A percentile compares a stretch with the other conserved stretches of the same genome.
Evolutionary conservation across 345 rosid genomes (phyloP).

Genomic region (Durio zibethinus): DNA sequence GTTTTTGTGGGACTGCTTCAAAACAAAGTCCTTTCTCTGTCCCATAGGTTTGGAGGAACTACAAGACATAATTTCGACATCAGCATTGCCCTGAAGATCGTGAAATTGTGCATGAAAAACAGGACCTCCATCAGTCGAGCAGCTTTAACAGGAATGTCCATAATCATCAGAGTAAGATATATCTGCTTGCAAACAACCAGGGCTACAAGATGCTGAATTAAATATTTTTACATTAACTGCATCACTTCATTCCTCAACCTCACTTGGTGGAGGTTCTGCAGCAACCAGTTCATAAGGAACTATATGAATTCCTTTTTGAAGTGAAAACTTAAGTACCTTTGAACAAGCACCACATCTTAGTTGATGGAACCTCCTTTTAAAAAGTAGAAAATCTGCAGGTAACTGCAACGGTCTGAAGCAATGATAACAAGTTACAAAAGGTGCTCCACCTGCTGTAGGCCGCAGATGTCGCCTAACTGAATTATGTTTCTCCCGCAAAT

Average conservation of each 20-base stretch:
- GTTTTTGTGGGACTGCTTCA: slow-evolving; percentile 22
- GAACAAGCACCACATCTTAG: slow-evolving; percentile 77
- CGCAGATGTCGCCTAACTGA: slow-evolving; percentile 57
- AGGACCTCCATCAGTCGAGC: slow-evolving; percentile 29
- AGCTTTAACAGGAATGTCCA: slow-evolving; percentile 30
- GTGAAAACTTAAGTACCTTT: slow-evolving; percentile 59
- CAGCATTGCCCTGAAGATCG: slow-evolving; percentile 6
- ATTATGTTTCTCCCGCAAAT: slow-evolving; percentile 40
- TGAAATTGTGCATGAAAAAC: slow-evolving; percentile 21
- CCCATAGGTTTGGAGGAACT: slow-evolving; percentile 18
- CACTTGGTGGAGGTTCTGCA: slow-evolving; percentile 34
- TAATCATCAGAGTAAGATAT: slow-evolving; percentile 38
- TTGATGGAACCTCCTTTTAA: slow-evolving; percentile 53
- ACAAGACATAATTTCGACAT: slow-evolving; percentile 17
- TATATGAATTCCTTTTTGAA: slow-evolving; percentile 52
- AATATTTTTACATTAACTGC: slow-evolving; percentile 17
- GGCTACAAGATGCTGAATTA: slow-evolving; percentile 19
- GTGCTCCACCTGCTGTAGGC: slow-evolving; percentile 85
- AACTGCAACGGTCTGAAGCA: slow-evolving; percentile 59
- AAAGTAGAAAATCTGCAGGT: slow-evolving; percentile 79
- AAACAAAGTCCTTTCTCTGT: slow-evolving; percentile 28
- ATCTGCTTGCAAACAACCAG: slow-evolving; percentile 21
- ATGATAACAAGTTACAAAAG: slow-evolving; percentile 54
- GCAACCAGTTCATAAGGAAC: slow-evolving; percentile 34
- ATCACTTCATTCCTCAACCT: slow-evolving; percentile 26